These are phyloP conservation scores for Passalora sequoiae DNA, from an alignment of 2,329 filamentous ascomycete genomes.

Conservation along the genomic window DNA sequence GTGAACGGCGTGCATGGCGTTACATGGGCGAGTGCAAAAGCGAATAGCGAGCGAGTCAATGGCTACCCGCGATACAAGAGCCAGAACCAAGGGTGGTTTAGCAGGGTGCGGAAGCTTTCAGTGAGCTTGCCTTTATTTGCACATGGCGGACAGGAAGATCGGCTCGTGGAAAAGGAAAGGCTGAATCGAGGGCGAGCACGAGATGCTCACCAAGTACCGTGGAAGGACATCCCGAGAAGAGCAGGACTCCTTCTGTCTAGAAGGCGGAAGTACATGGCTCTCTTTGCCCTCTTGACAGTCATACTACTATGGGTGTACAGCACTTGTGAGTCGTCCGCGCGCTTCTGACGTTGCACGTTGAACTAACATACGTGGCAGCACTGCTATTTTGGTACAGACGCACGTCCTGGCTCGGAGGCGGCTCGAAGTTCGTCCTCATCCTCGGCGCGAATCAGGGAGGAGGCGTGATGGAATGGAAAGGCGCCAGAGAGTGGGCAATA, in stretches of 20 bases:
- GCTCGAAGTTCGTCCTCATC: conserved; percentile 88
- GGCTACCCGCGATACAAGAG: conserved; percentile 71
- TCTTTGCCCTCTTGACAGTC: conserved; percentile 23
- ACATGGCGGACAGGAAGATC: conserved; percentile 40
- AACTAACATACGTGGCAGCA: conserved; percentile 41
- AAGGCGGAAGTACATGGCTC: conserved; percentile 28
- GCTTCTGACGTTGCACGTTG: too few species aligned
- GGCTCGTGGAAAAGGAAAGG: conserved; percentile 74
- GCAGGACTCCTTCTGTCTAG: conserved; percentile 28
- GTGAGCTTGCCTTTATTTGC: conserved; percentile 72
- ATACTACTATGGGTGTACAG: conserved; percentile 24
- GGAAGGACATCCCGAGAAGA: conserved; percentile 23
- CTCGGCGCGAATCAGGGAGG: conserved; percentile 90
- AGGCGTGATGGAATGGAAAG: conserved; percentile 99
- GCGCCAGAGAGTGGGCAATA: conserved; percentile 93
- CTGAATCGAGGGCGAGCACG: conserved; percentile 47
- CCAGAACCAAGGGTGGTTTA: conserved; percentile 80
- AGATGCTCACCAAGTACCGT: conserved; percentile 6
- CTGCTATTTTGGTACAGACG: conserved; percentile 62
- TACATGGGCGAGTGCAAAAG: conserved; percentile 78
- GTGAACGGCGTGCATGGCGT: conserved; percentile 47
- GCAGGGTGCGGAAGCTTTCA: conserved; percentile 73
- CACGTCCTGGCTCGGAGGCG: conserved; percentile 69
- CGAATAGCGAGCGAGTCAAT: conserved; percentile 66
- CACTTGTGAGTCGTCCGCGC: conserved; percentile 28